These are phyloP conservation scores for Funneliformis geosporum DNA, from an alignment of 192 early-diverging fungal genomes.

Conservation along the genomic window DNA sequence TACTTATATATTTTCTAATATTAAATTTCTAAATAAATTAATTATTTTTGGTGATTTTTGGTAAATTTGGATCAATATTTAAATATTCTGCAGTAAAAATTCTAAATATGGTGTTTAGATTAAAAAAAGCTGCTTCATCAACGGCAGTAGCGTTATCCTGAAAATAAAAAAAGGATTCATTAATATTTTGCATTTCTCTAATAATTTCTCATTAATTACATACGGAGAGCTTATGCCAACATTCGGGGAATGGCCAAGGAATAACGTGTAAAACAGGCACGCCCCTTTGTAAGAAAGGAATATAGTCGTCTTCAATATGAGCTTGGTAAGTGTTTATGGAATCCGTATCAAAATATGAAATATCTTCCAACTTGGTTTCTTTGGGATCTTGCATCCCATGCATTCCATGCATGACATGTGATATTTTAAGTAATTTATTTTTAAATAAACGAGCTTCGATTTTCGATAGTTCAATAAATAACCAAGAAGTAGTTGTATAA, in stretches of 20 bases:
- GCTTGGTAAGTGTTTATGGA: slow-evolving; percentile 34
- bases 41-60: neutral
- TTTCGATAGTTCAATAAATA: slow-evolving; percentile 66
- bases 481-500: slow-evolving; percentile 64
- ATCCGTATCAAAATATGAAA: slow-evolving; percentile 37
- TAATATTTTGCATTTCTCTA: neutral
- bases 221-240: slow-evolving; percentile 78
- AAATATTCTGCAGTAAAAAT: slow-evolving; percentile 74
- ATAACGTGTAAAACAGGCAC: slow-evolving; percentile 90
- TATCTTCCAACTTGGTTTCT: slow-evolving; percentile 25
- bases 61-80: slow-evolving; percentile 26
- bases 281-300: slow-evolving; percentile 78
- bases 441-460: slow-evolving; percentile 70
- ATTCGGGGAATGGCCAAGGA: slow-evolving; percentile 77
- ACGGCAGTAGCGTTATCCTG: slow-evolving; percentile 76
- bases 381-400: slow-evolving; percentile 31
- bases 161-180: neutral
- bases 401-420: slow-evolving; percentile 27
- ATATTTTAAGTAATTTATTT: neutral
- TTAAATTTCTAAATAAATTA: neutral
- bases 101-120: slow-evolving; percentile 76
- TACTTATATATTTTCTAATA: neutral
- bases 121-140: slow-evolving; percentile 61
- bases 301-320: slow-evolving; percentile 82
- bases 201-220: neutral